phyloP scores from a whole-genome alignment of 164 flowering plant genomes.

The Magnolia changhungtana region DNA sequence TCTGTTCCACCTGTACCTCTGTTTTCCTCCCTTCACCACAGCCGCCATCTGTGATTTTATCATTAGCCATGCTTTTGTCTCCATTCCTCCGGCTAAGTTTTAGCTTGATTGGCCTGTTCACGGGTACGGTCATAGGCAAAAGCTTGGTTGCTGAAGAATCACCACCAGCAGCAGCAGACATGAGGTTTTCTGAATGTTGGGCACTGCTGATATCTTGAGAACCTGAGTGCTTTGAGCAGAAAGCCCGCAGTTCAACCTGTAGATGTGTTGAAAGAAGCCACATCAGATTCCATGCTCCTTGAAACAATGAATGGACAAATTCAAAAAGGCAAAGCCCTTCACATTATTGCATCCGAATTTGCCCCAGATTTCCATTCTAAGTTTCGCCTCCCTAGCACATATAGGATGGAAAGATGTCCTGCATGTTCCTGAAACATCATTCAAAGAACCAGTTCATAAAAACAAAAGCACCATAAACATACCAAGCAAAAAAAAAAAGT shows the following conservation, averaged over 20 bases:
- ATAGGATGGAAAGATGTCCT: slow-evolving; percentile 92
- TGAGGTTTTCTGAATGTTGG: slow-evolving; percentile 19
- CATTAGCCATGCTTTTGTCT: slow-evolving; percentile 27
- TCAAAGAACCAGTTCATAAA: background rate
- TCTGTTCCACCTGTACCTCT: slow-evolving; percentile 22
- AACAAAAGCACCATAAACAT: background rate
- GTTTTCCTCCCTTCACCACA: slow-evolving; percentile 26
- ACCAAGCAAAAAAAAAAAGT: background rate
- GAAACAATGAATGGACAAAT: background rate
- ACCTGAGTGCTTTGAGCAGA: slow-evolving; percentile 83
- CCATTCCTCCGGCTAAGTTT: slow-evolving; percentile 40
- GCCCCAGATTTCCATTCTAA: slow-evolving; percentile 93
- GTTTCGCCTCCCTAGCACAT: slow-evolving; percentile 92
- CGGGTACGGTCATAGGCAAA: slow-evolving; percentile 19
- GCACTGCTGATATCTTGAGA: slow-evolving; percentile 20
- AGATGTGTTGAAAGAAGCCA: slow-evolving; percentile 3
- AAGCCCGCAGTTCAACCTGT: slow-evolving; percentile 87
- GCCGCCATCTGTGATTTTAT: slow-evolving; percentile 19
- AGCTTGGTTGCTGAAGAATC: slow-evolving; percentile 23
- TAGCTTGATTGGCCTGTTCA: slow-evolving; percentile 29
- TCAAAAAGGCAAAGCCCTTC: slow-evolving; percentile 3
- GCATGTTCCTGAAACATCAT: slow-evolving; percentile 64
- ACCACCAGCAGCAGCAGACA: slow-evolving; percentile 24
- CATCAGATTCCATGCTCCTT: background rate
- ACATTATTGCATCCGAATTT: slow-evolving; percentile 74